A percentile compares a stretch with the other conserved stretches of the same genome.
Evolutionary conservation across 1,284 basidiomycete species (phyloP).

Genomic region (Ganoderma resinaceum): DNA sequence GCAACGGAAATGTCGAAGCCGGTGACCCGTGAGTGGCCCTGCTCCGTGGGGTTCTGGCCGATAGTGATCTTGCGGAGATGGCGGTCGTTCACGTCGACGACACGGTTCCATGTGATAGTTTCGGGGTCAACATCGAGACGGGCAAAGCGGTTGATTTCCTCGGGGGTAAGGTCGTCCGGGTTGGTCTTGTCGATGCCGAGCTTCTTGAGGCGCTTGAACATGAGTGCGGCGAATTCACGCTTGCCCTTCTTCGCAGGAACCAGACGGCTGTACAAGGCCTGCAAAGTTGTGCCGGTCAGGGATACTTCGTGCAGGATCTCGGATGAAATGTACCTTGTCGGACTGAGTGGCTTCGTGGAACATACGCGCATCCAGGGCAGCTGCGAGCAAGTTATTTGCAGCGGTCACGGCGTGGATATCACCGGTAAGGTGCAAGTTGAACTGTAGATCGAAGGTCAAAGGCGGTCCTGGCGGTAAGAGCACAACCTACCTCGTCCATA

Average conservation of each 20-base stretch:
- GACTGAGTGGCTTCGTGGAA: constrained; percentile 98
- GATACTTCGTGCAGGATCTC: neutral
- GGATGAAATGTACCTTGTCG: constrained; percentile 70
- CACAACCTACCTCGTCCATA: constrained; percentile 87
- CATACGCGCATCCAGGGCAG: constrained; percentile 96
- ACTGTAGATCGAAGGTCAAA: constrained; percentile 51
- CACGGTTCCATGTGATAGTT: constrained; percentile 98
- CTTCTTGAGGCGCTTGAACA: constrained; percentile 95
- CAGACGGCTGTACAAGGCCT: constrained; percentile 90
- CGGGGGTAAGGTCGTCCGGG: constrained; percentile 91
- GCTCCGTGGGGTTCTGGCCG: constrained; percentile 90
- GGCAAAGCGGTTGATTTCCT: constrained; percentile 91
- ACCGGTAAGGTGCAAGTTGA: constrained; percentile 96
- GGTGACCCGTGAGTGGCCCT: constrained; percentile 88
- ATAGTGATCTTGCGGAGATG: constrained; percentile 96
- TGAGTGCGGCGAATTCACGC: constrained; percentile 94
- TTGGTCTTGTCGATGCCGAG: constrained; percentile 96
- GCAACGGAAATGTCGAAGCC: constrained; percentile 98
- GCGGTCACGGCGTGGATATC: constrained; percentile 99
- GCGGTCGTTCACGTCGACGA: constrained; percentile 96
- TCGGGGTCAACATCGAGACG: constrained; percentile 92
- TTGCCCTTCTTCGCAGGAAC: constrained; percentile 95
- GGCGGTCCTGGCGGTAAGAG: neutral
- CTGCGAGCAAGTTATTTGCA: constrained; percentile 96
- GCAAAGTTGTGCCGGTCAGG: neutral